These are phyloP conservation scores for Suhomyces bokatorum DNA, from an alignment of 1,139 yeast genomes.

Conservation along the genomic window DNA sequence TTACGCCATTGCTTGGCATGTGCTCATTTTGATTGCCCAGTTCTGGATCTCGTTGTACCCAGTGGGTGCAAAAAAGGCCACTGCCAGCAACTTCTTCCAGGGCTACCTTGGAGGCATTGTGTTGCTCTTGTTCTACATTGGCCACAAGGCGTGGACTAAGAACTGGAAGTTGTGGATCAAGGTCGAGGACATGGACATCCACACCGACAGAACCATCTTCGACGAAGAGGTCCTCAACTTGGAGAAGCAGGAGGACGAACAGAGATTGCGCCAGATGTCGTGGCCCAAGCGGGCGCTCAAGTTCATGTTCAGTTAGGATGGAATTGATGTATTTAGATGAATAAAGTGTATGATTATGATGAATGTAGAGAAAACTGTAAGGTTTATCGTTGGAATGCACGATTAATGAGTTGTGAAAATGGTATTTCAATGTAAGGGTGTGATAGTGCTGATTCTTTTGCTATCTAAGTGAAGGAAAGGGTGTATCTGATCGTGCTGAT, in stretches of 20 bases:
- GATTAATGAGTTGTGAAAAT: too few species aligned
- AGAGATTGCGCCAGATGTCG: conserved; percentile 26
- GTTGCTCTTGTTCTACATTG: conserved; percentile 33
- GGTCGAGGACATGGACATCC: conserved; percentile 37
- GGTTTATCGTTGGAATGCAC: too few species aligned
- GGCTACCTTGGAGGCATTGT: conserved; percentile 40
- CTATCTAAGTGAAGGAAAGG: too few species aligned
- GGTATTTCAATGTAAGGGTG: too few species aligned
- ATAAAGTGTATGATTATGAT: neutral
- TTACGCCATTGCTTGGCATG: conserved; percentile 36
- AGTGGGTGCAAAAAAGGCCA: conserved; percentile 29
- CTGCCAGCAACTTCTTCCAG: conserved; percentile 38
- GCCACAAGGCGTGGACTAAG: conserved; percentile 36
- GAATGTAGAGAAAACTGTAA: too few species aligned
- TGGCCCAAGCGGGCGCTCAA: conserved; percentile 27
- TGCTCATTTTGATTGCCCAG: conserved; percentile 41
- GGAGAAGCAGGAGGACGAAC: conserved; percentile 37
- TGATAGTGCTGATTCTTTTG: too few species aligned
- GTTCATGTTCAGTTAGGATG: conserved; percentile 21
- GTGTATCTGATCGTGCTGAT: too few species aligned
- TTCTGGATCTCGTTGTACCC: conserved; percentile 47
- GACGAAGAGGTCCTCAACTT: conserved; percentile 41
- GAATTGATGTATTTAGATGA: too few species aligned
- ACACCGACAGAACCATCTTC: conserved; percentile 35
- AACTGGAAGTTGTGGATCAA: conserved; percentile 35